These are phyloP conservation scores for Psilocybe cyanescens DNA, from an alignment of 768 basidiomycete species.

Conservation along the genomic window DNA sequence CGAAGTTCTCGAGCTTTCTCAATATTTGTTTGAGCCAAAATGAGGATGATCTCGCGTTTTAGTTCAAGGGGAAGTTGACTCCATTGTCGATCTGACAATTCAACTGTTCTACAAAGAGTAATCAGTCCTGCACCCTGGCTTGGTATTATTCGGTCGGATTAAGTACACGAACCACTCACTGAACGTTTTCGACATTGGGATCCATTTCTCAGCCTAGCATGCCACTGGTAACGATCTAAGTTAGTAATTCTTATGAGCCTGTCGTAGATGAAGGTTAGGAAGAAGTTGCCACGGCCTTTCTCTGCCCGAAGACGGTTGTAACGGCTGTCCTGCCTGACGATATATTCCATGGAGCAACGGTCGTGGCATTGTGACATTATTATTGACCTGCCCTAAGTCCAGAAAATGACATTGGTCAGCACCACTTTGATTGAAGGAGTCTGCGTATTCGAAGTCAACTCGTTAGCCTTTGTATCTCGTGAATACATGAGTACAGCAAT, in stretches of 20 bases:
- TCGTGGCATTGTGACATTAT: background rate
- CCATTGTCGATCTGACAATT: constrained; percentile 28
- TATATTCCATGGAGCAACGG: background rate
- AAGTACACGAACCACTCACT: background rate
- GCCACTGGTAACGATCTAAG: no score
- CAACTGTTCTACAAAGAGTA: background rate
- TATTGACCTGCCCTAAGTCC: background rate
- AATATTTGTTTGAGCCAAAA: constrained; percentile 27
- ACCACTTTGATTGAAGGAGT: no score
- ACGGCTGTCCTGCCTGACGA: background rate
- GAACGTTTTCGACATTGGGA: background rate
- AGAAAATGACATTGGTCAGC: background rate
- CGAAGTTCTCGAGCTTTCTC: constrained; percentile 32
- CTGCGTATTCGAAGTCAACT: background rate
- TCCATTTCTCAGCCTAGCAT: background rate
- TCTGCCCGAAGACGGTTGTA: background rate
- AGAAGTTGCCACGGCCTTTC: background rate
- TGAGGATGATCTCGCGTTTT: constrained; percentile 34
- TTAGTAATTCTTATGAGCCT: background rate
- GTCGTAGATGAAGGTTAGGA: background rate
- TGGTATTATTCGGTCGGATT: background rate
- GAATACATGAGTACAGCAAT: background rate
- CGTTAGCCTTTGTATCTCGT: no score
- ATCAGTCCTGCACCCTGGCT: background rate
- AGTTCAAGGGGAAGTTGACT: constrained; percentile 35